Evolutionary conservation across 1,284 basidiomycete genomes (phyloP).

Genomic region (Cryptococcus sp.): DNA sequence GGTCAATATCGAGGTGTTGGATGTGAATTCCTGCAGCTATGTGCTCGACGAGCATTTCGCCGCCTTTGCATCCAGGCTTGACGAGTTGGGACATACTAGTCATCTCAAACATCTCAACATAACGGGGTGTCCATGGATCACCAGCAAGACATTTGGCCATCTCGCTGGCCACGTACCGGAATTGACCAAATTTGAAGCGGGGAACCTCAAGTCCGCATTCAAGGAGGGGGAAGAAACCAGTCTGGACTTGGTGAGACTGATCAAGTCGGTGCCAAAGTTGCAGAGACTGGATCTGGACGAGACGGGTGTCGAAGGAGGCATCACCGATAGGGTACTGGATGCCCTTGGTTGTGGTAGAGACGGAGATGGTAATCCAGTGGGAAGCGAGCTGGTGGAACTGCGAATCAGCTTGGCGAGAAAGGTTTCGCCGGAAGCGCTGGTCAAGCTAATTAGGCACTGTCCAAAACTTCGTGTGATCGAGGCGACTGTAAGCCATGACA

Average conservation of each 20-base stretch:
- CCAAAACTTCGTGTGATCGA: conserved; percentile 67
- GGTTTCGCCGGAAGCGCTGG: conserved; percentile 66
- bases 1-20: conserved; percentile 76
- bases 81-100: conserved; percentile 7
- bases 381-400: conserved; percentile 71
- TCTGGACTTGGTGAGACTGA: conserved; percentile 58
- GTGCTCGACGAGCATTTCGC: conserved; percentile 74
- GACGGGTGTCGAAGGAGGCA: conserved; percentile 59
- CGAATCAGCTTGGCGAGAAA: conserved; percentile 68
- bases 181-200: conserved; percentile 80
- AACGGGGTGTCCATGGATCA: conserved; percentile 72
- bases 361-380: conserved; percentile 36
- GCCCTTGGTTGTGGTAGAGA: conserved; percentile 58
- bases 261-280: conserved; percentile 70
- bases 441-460: conserved; percentile 67
- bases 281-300: conserved; percentile 82
- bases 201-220: conserved; percentile 60
- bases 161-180: conserved; percentile 71
- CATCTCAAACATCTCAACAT: conserved; percentile 74
- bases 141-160: conserved; percentile 70
- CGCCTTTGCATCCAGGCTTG: conserved; percentile 60
- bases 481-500: conserved; percentile 59
- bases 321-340: conserved; percentile 71
- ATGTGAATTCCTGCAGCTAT: conserved; percentile 70
- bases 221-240: conserved; percentile 2